Conservation (phyloP, 75 land plant species). For the Azolla pinnata region DNA sequence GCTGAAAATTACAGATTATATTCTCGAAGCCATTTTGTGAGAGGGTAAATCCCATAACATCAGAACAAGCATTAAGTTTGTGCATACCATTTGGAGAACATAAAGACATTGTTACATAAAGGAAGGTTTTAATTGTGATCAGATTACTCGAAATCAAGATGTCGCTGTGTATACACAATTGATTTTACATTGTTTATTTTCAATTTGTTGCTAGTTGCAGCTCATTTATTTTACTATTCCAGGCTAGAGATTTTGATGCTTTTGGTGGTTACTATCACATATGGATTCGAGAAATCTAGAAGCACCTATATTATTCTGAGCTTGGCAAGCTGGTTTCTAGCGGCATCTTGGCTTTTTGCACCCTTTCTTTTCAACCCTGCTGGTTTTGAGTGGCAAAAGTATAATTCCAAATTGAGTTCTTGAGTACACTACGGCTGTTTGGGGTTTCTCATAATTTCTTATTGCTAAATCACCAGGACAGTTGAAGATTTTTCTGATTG, state of each 20-base stretch:
- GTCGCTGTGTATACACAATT: too few species aligned
- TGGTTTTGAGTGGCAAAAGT: conserved; percentile 99
- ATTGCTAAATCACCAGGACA: too few species aligned
- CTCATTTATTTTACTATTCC: too few species aligned
- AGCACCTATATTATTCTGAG: conserved; percentile 58
- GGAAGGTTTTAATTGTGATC: too few species aligned
- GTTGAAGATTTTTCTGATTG: conserved; percentile 98
- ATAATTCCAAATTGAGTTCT: too few species aligned
- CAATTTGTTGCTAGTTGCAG: neutral
- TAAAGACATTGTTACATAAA: too few species aligned
- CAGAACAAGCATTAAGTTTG: too few species aligned
- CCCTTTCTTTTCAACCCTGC: conserved; percentile 95
- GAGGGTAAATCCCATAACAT: conserved; percentile 43
- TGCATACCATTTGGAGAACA: too few species aligned
- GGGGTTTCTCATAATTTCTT: neutral
- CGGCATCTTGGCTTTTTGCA: conserved; percentile 95
- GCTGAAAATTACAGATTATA: conserved; percentile 80
- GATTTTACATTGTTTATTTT: neutral
- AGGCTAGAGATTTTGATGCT: conserved; percentile 34
- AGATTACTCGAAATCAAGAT: too few species aligned
- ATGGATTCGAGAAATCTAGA: conserved; percentile 40
- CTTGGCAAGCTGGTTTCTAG: conserved; percentile 88
- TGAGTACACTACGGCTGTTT: neutral
- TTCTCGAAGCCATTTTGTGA: conserved; percentile 86
- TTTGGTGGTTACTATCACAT: conserved; percentile 23